A percentile compares a stretch with the other conserved stretches of the same genome.
Conservation (phyloP, 202 grass and related monocot genomes). For the Thinopyrum obtusiflorum region DNA sequence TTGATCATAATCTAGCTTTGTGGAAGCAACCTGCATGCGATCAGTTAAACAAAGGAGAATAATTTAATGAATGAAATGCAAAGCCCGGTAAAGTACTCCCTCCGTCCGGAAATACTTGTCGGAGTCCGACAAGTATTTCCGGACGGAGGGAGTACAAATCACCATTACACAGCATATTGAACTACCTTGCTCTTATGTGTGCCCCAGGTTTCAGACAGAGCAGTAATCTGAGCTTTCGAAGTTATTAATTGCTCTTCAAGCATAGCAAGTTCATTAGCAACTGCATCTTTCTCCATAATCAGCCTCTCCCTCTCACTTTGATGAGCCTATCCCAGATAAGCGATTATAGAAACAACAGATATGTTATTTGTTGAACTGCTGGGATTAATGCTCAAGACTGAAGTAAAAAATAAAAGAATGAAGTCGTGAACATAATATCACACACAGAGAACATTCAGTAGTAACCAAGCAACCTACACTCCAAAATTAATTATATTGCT, state of each 20-base stretch:
- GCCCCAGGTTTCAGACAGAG: constrained; percentile 56
- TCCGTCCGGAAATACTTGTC: too few relatives aligned
- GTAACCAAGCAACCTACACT: not conserved
- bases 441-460: constrained; percentile 18
- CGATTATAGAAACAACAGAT: constrained; percentile 7
- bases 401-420: constrained; percentile 9
- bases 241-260: constrained; percentile 72
- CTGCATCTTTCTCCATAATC: constrained; percentile 98
- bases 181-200: constrained; percentile 65
- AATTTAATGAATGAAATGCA: constrained; percentile 21
- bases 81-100: not conserved
- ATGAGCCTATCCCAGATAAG: constrained; percentile 54
- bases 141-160: constrained; percentile 22
- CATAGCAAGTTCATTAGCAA: constrained; percentile 68
- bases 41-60: constrained; percentile 10
- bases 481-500: not conserved
- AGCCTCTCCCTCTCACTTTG: constrained; percentile 79
- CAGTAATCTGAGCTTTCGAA: constrained; percentile 76
- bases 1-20: constrained; percentile 74
- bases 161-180: constrained; percentile 18
- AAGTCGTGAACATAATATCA: not conserved
- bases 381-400: constrained; percentile 2
- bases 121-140: too few relatives aligned
- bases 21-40: constrained; percentile 51
- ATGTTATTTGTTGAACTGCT: constrained; percentile 2